These are phyloP conservation scores for Melaleuca alternifolia DNA, from an alignment of 345 rosid species.

Conservation along the genomic window DNA sequence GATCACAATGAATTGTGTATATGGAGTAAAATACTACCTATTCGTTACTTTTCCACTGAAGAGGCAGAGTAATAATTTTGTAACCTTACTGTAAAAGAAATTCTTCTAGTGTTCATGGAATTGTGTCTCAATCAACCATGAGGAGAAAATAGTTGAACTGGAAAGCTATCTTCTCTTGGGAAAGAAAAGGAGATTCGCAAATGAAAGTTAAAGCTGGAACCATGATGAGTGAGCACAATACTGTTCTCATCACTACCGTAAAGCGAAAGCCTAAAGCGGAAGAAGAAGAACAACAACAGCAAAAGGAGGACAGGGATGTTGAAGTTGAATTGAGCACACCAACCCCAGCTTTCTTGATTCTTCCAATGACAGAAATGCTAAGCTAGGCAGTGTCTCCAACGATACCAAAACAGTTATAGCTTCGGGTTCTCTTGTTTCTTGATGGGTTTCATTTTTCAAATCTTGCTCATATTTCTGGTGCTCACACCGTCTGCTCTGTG, in stretches of 20 bases:
- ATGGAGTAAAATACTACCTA: not conserved
- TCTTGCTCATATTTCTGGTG: constrained; percentile 22
- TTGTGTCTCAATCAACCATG: not conserved
- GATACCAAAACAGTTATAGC: not conserved
- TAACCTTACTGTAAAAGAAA: not conserved
- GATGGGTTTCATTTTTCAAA: constrained; percentile 45
- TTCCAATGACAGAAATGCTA: not conserved
- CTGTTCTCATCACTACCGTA: not conserved
- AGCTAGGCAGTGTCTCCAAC: not conserved
- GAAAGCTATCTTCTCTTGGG: constrained; percentile 7
- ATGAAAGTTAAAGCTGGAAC: not conserved
- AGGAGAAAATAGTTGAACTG: not conserved
- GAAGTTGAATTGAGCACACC: not conserved
- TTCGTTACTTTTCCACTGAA: not conserved
- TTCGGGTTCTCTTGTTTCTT: constrained; percentile 7
- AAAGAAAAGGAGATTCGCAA: constrained; percentile 34
- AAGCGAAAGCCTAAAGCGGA: not conserved
- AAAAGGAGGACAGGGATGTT: not conserved
- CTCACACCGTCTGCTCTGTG: constrained; percentile 23
- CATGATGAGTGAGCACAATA: not conserved
- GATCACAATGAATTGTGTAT: not conserved
- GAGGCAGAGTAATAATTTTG: not conserved
- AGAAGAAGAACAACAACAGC: not conserved
- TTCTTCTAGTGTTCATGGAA: not conserved
- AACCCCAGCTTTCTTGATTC: not conserved